These are phyloP conservation scores for Xylaria nigripes DNA, from an alignment of 495 filamentous ascomycete species.

Conservation along the genomic window DNA sequence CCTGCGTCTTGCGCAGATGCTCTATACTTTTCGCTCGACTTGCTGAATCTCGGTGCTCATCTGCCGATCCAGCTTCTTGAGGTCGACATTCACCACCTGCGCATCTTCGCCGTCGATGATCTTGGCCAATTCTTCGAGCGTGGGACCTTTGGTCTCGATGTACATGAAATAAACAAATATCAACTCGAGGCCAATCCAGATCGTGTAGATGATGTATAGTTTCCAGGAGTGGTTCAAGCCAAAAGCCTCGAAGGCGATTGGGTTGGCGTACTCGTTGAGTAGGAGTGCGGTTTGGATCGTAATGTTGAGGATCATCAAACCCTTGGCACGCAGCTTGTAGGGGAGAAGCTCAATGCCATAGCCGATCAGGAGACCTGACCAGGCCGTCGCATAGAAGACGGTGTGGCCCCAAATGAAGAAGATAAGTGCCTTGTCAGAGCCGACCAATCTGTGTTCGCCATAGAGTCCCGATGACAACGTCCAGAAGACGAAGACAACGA, in stretches of 20 bases:
- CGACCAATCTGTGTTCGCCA: constrained; percentile 28
- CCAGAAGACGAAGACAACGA: constrained; percentile 51
- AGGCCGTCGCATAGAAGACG: constrained; percentile 51
- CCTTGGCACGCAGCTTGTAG: constrained; percentile 58
- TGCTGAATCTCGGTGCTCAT: constrained; percentile 28
- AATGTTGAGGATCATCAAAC: constrained; percentile 46
- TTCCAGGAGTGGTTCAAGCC: constrained; percentile 41
- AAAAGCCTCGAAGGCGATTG: constrained; percentile 49
- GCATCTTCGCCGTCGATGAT: constrained; percentile 53
- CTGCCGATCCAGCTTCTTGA: constrained; percentile 33
- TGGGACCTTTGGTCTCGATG: constrained; percentile 56
- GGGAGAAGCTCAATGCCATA: constrained; percentile 66
- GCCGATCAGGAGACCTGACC: constrained; percentile 56
- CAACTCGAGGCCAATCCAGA: constrained; percentile 52
- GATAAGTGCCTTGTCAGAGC: constrained; percentile 43
- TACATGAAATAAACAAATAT: constrained; percentile 57
- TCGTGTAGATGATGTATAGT: constrained; percentile 57
- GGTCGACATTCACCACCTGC: constrained; percentile 35
- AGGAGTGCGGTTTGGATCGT: constrained; percentile 43
- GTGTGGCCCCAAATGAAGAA: constrained; percentile 50
- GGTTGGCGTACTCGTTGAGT: constrained; percentile 53
- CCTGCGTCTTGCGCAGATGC: not conserved
- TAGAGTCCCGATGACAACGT: constrained; percentile 36
- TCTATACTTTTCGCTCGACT: constrained; percentile 17
- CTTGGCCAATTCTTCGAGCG: constrained; percentile 57